phyloP scores from a whole-genome alignment of 75 land plant species.

The Pinus tabuliformis region DNA sequence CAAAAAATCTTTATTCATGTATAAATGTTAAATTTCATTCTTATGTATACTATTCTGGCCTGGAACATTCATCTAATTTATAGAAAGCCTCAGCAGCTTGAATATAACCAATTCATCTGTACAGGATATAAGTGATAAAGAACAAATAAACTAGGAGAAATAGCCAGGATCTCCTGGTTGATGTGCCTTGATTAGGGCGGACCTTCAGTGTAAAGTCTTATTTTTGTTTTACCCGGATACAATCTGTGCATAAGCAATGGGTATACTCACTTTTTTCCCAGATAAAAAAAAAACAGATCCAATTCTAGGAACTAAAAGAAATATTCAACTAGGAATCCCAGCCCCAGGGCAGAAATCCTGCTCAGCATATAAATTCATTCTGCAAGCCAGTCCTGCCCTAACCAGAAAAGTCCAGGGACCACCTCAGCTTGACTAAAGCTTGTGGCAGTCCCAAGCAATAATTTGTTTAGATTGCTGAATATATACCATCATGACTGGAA shows the following conservation, averaged over 20 bases:
- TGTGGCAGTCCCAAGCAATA: background rate
- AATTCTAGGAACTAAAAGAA: background rate
- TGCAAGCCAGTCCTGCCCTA: conserved; percentile 3
- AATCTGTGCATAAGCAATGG: background rate
- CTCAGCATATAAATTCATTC: background rate
- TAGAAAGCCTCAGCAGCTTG: background rate
- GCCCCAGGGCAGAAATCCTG: background rate
- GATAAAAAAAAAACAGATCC: background rate
- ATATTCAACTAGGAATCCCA: conserved; percentile 1
- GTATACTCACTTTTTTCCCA: background rate
- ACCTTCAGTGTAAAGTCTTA: conserved; percentile 1
- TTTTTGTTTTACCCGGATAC: background rate
- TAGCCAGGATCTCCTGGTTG: conserved; percentile 4
- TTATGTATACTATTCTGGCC: background rate
- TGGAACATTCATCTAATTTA: background rate
- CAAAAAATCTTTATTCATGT: background rate
- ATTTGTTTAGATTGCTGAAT: conserved; percentile 7
- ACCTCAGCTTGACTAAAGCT: background rate
- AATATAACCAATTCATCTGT: background rate
- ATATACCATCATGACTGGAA: conserved; percentile 5
- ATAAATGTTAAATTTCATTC: background rate
- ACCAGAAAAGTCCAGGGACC: background rate
- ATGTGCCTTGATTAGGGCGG: background rate
- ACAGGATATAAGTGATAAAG: conserved; percentile 6
- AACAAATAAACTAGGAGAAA: conserved; percentile 3